Conservation (phyloP, 2,329 filamentous ascomycete species). For the Exophiala dermatitidis region DNA sequence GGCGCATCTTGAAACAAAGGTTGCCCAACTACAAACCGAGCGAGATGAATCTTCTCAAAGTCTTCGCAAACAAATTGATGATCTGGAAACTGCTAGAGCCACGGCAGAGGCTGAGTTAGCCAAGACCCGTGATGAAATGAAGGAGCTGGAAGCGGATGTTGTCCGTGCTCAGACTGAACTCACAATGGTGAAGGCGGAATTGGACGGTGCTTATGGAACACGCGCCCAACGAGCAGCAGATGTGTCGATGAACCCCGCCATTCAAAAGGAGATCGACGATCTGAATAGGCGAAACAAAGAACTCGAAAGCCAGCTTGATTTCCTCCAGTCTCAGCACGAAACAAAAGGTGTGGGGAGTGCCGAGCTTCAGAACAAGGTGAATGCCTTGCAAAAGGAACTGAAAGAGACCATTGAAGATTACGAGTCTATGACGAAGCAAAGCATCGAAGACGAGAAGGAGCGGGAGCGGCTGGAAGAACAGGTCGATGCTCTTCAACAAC, state of each 20-base stretch:
- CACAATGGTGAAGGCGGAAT: conserved; percentile 82
- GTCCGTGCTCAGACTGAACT: conserved; percentile 67
- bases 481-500: conserved; percentile 58
- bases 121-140: conserved; percentile 44
- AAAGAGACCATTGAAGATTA: conserved; percentile 62
- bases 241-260: conserved; percentile 49
- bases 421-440: conserved; percentile 61
- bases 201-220: conserved; percentile 89
- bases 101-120: conserved; percentile 35
- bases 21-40: conserved; percentile 3
- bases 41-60: conserved; percentile 20
- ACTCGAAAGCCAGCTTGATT: conserved; percentile 43
- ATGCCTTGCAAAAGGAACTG: conserved; percentile 57
- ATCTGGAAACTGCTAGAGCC: conserved; percentile 27
- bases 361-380: conserved; percentile 43
- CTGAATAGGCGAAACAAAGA: conserved; percentile 44
- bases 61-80: conserved; percentile 24
- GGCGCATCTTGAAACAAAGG: background rate
- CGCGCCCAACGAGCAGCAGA: conserved; percentile 62
- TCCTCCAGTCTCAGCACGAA: conserved; percentile 33
- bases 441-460: conserved; percentile 65
- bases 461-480: conserved; percentile 56
- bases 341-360: conserved; percentile 27
- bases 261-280: conserved; percentile 54
- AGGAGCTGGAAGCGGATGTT: conserved; percentile 54